These are phyloP conservation scores for Aspergillus phoenicis DNA, from an alignment of 2,329 filamentous ascomycete species.

Conservation along the genomic window DNA sequence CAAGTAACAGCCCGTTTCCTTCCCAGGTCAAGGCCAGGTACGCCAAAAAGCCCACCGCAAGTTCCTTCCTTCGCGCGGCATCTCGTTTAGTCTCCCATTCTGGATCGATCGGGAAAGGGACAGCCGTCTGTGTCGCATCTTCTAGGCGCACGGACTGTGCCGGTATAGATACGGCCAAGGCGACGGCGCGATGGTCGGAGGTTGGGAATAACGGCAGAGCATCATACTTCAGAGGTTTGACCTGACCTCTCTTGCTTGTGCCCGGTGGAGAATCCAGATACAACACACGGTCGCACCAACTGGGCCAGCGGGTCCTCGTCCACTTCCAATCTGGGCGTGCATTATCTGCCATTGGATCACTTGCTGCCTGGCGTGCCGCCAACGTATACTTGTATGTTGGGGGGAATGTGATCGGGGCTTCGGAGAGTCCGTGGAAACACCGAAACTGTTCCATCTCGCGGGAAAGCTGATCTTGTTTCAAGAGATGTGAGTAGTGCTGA, in stretches of 20 bases:
- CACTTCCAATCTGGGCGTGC: conserved; percentile 64
- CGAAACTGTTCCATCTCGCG: conserved; percentile 68
- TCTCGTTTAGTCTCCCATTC: conserved; percentile 59
- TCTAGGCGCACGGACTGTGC: conserved; percentile 43
- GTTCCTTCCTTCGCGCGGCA: conserved; percentile 59
- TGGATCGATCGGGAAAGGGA: conserved; percentile 61
- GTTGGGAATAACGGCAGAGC: conserved; percentile 77
- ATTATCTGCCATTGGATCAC: conserved; percentile 28
- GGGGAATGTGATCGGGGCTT: conserved; percentile 75
- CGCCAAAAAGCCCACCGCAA: conserved; percentile 60
- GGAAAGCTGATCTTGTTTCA: conserved; percentile 76
- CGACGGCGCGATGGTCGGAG: conserved; percentile 86
- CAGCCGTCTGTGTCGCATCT: conserved; percentile 42
- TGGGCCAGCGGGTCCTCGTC: conserved; percentile 81
- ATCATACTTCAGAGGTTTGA: conserved; percentile 66
- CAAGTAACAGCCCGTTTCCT: conserved; percentile 47
- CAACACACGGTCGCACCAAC: conserved; percentile 90
- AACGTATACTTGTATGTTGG: conserved; percentile 89
- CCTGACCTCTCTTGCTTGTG: conserved; percentile 42
- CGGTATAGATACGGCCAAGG: conserved; percentile 69
- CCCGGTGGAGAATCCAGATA: conserved; percentile 67
- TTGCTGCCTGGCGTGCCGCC: conserved; percentile 44
- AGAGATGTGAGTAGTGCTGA: conserved; percentile 67
- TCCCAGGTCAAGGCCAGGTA: conserved; percentile 56
- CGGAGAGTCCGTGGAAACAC: conserved; percentile 76